Conservation (phyloP, 148 eudicot species). For the Limonium bicolor region DNA sequence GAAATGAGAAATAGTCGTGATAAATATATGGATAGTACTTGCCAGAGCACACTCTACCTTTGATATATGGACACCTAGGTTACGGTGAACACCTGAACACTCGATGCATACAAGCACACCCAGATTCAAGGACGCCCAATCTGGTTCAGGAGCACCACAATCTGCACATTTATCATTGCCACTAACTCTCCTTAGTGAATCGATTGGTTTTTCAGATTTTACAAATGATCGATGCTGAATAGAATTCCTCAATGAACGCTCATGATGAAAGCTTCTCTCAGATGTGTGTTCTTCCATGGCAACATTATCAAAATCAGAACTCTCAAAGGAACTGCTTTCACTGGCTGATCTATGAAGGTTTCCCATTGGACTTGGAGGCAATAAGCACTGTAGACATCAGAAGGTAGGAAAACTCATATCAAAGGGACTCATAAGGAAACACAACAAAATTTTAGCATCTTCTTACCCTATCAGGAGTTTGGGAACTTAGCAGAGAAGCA, state of each 20-base stretch:
- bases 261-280: constrained; percentile 63
- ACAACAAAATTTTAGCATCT: constrained; percentile 93
- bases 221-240: constrained; percentile 42
- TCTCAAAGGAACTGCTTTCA: constrained; percentile 95
- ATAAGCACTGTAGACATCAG: no score
- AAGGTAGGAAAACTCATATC: constrained; percentile 4
- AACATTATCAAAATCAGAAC: constrained; percentile 75
- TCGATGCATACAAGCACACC: constrained; percentile 98
- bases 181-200: constrained; percentile 57
- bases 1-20: no score
- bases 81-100: constrained; percentile 98
- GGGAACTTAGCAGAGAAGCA: constrained; percentile 90
- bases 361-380: constrained; percentile 66
- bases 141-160: constrained; percentile 96
- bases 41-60: constrained; percentile 40
- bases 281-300: constrained; percentile 57
- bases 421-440: constrained; percentile 21
- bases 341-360: constrained; percentile 87
- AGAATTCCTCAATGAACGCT: constrained; percentile 49
- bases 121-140: constrained; percentile 97
- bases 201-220: constrained; percentile 79
- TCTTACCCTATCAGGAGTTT: constrained; percentile 95
- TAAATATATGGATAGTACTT: neutral
- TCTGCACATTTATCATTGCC: constrained; percentile 96
- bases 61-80: constrained; percentile 98